A percentile compares a stretch with the other conserved stretches of the same genome.
phyloP scores from a whole-genome alignment of 1,139 yeast genomes.

The Hanseniaspora gamundiae region DNA sequence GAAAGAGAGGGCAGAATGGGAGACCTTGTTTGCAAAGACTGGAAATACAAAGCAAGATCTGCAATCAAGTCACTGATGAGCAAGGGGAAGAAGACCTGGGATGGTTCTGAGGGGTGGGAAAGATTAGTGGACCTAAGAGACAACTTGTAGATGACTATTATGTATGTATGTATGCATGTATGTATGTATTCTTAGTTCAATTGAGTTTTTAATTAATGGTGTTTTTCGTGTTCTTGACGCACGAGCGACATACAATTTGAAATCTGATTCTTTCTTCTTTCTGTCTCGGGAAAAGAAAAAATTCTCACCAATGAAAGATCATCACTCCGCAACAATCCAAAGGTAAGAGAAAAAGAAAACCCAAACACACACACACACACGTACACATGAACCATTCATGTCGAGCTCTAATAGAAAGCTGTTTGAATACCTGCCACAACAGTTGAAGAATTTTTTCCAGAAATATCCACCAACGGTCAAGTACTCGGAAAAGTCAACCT shows the following conservation, averaged over 20 bases:
- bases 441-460: slow-evolving; percentile 63
- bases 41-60: slow-evolving; percentile 77
- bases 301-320: no score
- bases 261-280: background rate
- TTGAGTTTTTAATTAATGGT: no score
- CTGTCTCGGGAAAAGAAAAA: background rate
- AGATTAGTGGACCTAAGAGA: slow-evolving; percentile 40
- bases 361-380: no score
- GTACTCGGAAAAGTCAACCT: slow-evolving; percentile 54
- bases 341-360: background rate
- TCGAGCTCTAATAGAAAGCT: slow-evolving; percentile 10
- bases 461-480: slow-evolving; percentile 81
- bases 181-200: no score
- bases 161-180: background rate
- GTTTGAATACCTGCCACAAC: slow-evolving; percentile 54
- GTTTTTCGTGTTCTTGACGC: no score
- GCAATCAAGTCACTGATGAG: slow-evolving; percentile 66
- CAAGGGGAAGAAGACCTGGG: slow-evolving; percentile 72
- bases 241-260: background rate
- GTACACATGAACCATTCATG: background rate
- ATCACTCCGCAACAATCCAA: no score
- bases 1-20: slow-evolving; percentile 77
- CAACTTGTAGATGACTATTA: background rate
- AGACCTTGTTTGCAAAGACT: slow-evolving; percentile 76
- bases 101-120: slow-evolving; percentile 69